phyloP scores from a whole-genome alignment of 768 basidiomycete genomes.

The Lentinus tigrinus region DNA sequence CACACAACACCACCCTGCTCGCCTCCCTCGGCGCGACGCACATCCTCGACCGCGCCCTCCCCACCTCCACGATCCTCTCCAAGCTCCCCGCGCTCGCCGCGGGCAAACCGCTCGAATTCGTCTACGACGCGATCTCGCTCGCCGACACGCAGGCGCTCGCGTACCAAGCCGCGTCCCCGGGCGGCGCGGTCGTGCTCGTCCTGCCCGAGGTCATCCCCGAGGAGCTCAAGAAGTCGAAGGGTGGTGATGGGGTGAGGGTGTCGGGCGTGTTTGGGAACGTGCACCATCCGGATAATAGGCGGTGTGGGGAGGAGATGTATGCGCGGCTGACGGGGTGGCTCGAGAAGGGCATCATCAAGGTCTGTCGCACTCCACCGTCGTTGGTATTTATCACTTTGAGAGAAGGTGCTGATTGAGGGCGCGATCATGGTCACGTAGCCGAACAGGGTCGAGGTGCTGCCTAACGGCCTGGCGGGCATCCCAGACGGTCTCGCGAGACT shows the following conservation, averaged over 20 bases:
- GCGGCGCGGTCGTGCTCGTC: constrained; percentile 18
- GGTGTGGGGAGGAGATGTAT: constrained; percentile 13
- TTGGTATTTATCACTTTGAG: not conserved
- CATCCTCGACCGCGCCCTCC: constrained; percentile 26
- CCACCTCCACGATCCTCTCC: constrained; percentile 5
- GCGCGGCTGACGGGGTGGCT: constrained; percentile 19
- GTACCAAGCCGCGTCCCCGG: constrained; percentile 19
- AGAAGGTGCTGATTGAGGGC: not conserved
- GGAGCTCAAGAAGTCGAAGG: not conserved
- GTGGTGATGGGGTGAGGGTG: constrained; percentile 20
- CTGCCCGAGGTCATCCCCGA: not conserved
- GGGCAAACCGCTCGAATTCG: constrained; percentile 21
- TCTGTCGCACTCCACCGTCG: not conserved
- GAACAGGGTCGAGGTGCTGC: constrained; percentile 40
- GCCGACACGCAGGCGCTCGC: constrained; percentile 23
- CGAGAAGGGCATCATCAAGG: constrained; percentile 22
- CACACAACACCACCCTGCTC: constrained; percentile 19
- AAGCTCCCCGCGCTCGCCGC: constrained; percentile 17
- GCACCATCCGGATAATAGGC: constrained; percentile 4
- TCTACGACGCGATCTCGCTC: constrained; percentile 25
- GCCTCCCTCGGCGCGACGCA: constrained; percentile 25
- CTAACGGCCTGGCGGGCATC: constrained; percentile 42
- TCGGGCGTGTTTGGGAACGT: constrained; percentile 12
- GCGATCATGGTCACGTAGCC: constrained; percentile 32
- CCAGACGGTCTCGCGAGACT: constrained; percentile 41